A percentile compares a stretch with the other conserved stretches of the same genome.
phyloP scores from a whole-genome alignment of 371 early-diverging fungal genomes.

The Pancytospora epiphaga region DNA sequence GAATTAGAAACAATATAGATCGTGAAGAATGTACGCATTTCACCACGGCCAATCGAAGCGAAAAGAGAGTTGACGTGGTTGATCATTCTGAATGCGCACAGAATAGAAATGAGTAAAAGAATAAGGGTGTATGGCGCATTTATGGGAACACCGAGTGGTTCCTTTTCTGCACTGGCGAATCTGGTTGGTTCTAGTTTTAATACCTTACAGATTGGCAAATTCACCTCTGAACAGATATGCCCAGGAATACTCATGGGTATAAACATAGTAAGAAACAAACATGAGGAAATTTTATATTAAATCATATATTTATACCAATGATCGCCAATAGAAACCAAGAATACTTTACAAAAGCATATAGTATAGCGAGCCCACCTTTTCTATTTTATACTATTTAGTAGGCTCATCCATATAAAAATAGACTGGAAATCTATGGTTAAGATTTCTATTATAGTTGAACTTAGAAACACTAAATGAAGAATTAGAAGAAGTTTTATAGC shows the following conservation, averaged over 20 bases:
- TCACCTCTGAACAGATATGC: slow-evolving; percentile 41
- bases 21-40: slow-evolving; percentile 50
- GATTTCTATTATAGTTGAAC: slow-evolving; percentile 30
- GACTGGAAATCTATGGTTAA: slow-evolving; percentile 48
- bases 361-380: too few species aligned
- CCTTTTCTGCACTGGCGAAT: slow-evolving; percentile 20
- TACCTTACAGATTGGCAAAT: slow-evolving; percentile 37
- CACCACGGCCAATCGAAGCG: slow-evolving; percentile 48
- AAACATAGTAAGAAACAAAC: neutral
- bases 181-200: slow-evolving; percentile 15
- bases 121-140: slow-evolving; percentile 35
- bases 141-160: slow-evolving; percentile 22
- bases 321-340: too few species aligned
- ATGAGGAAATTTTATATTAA: neutral
- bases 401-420: too few species aligned
- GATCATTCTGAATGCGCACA: slow-evolving; percentile 33
- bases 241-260: slow-evolving; percentile 5
- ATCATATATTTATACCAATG: too few species aligned
- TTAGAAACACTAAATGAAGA: slow-evolving; percentile 22
- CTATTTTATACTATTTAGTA: too few species aligned
- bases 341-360: too few species aligned
- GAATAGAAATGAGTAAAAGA: slow-evolving; percentile 24
- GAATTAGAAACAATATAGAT: slow-evolving; percentile 31
- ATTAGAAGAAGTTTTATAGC: slow-evolving; percentile 17
- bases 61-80: slow-evolving; percentile 34